These are phyloP conservation scores for Boletellus ananiceps DNA, from an alignment of 768 basidiomycete genomes.

Conservation along the genomic window DNA sequence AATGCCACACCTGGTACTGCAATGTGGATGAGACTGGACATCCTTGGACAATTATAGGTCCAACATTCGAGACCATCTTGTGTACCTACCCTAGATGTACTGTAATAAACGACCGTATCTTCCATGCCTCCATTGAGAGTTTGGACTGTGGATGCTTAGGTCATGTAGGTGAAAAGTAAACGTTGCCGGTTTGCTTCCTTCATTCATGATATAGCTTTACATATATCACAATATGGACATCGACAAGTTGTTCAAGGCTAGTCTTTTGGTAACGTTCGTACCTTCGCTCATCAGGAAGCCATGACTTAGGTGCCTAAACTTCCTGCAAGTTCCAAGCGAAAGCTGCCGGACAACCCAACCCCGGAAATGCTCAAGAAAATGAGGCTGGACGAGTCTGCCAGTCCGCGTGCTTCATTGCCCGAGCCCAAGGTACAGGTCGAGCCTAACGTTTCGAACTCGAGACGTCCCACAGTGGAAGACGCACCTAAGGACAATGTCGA, in stretches of 20 bases:
- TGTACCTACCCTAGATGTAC: slow-evolving; percentile 2
- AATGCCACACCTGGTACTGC: slow-evolving; percentile 1
- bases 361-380: slow-evolving; percentile 82
- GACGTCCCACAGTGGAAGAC: slow-evolving; percentile 58
- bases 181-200: background rate
- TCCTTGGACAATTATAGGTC: background rate
- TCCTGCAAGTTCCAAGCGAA: slow-evolving; percentile 62
- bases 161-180: background rate
- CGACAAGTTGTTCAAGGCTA: slow-evolving; percentile 47
- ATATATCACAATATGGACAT: slow-evolving; percentile 37
- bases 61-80: background rate
- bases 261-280: background rate
- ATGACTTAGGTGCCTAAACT: slow-evolving; percentile 58
- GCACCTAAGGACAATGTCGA: slow-evolving; percentile 31
- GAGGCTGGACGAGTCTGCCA: slow-evolving; percentile 44
- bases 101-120: background rate
- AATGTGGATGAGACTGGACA: slow-evolving; percentile 10
- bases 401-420: slow-evolving; percentile 2
- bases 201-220: background rate
- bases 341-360: slow-evolving; percentile 70
- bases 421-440: slow-evolving; percentile 10
- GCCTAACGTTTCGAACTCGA: slow-evolving; percentile 25
- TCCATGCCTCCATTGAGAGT: no score
- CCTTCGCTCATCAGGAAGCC: slow-evolving; percentile 1
- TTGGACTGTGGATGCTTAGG: slow-evolving; percentile 11